Evolutionary conservation across 2,329 filamentous ascomycete species (phyloP).

Genomic region (Huntiella bhutanensis): DNA sequence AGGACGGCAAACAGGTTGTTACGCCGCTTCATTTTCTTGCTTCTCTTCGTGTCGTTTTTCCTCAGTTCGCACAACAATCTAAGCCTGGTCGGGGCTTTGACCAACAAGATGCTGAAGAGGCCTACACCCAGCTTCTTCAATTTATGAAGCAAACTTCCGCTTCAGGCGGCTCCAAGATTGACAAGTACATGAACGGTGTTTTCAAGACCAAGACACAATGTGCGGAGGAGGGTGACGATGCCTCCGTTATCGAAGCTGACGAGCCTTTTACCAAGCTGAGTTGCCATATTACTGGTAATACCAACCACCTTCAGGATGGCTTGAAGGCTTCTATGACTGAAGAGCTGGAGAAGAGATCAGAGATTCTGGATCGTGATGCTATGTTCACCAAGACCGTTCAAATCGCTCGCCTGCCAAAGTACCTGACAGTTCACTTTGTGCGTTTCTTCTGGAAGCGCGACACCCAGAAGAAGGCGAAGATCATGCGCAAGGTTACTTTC

Average conservation of each 20-base stretch:
- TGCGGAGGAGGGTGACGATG: constrained; percentile 59
- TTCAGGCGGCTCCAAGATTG: constrained; percentile 33
- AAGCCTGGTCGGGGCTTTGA: constrained; percentile 70
- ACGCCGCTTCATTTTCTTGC: constrained; percentile 67
- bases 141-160: constrained; percentile 38
- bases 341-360: constrained; percentile 78
- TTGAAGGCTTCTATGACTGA: constrained; percentile 67
- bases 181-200: constrained; percentile 73
- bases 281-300: constrained; percentile 77
- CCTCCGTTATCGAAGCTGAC: constrained; percentile 48
- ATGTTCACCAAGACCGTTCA: constrained; percentile 80
- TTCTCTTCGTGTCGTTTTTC: constrained; percentile 59
- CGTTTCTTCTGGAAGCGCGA: constrained; percentile 96
- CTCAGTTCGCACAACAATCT: constrained; percentile 81
- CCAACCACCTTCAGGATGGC: constrained; percentile 81
- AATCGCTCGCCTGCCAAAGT: constrained; percentile 80
- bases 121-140: constrained; percentile 86
- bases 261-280: constrained; percentile 83
- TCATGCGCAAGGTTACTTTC: constrained; percentile 97
- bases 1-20: constrained; percentile 65
- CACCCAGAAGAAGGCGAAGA: constrained; percentile 96
- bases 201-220: constrained; percentile 66
- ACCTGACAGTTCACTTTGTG: constrained; percentile 91
- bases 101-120: constrained; percentile 98
- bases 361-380: constrained; percentile 56